These are phyloP conservation scores for Zychaea mexicana DNA, from an alignment of 371 early-diverging fungal genomes.

Conservation along the genomic window DNA sequence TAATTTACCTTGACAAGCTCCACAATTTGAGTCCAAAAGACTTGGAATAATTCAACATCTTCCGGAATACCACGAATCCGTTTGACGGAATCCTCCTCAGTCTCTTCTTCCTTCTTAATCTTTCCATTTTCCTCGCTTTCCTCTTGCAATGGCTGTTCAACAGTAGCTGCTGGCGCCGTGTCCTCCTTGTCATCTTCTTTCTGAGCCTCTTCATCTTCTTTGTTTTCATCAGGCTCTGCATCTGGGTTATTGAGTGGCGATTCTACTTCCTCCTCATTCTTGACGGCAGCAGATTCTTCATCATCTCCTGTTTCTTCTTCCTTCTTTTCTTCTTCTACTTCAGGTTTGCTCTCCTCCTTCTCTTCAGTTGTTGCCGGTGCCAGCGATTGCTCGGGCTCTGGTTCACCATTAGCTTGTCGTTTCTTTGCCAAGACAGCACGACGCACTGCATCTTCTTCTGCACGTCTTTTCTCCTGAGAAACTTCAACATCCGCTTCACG, in stretches of 20 bases:
- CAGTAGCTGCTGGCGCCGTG: neutral
- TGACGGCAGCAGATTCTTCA: neutral
- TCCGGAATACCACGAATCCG: constrained; percentile 70
- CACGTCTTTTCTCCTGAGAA: neutral
- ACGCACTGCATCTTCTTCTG: constrained; percentile 3
- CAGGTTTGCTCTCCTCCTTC: neutral
- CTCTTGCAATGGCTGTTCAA: too few species aligned
- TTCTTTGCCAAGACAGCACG: neutral
- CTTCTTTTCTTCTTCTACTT: neutral
- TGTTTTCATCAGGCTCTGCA: too few species aligned
- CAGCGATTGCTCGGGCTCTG: neutral
- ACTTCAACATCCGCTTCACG: constrained; percentile 31
- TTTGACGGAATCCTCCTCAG: neutral
- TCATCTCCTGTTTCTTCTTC: neutral
- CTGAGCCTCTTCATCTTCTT: neutral
- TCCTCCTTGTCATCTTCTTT: neutral
- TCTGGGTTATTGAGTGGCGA: too few species aligned
- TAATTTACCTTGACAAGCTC: constrained; percentile 79
- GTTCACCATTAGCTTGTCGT: neutral
- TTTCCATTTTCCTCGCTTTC: neutral
- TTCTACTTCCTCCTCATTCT: neutral
- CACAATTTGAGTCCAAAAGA: constrained; percentile 94
- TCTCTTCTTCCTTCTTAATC: neutral
- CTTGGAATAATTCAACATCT: constrained; percentile 86
- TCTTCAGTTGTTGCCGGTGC: neutral